Base-by-base conservation (phyloP, 345 rosid genomes). In the Cardamine resedifolia region DNA sequence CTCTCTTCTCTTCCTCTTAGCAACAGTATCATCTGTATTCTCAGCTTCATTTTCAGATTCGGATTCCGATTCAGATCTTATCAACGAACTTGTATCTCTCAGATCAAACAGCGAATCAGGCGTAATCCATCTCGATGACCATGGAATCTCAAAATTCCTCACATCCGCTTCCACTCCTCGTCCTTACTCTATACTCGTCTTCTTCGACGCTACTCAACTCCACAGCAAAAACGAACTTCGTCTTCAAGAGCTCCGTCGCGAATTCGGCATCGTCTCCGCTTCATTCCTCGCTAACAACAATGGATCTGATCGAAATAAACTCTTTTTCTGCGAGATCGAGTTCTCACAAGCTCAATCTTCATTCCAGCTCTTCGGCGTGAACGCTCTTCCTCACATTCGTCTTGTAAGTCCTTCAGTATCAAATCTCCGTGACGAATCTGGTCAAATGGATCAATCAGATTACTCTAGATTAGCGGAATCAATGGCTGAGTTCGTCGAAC, bases 371-470 rank as follows among this genome's bases (percentile, higher is more conserved):
- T 92, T 92, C 68, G 95, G 88, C 26, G 98, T 92, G 64, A 88
- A 90, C 75, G 81, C 98, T 27, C 81, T 90, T n/a, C 98, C 98
- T n/a, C 96, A 92, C 77, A 73, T 92, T 77, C 96, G 98, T 43
- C 87, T 92, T 9, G 88, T 88, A 2, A 77, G 79, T 15, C 92
- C 90, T 44, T 52, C 73, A 4, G 85, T 81, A 11, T 70, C 73
- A 26, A 78, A 81, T 30, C 85, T 84, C 10, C 83, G 83, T 41
- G 90, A 88, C 5, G 94, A 89, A 19, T 86, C 98, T 6, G 83
- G 83, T 2, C 76, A 71, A 64, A 92, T 92, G 96, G 89, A 84
- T 53, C 97, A 89, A 34, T 79, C 85, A 0, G 98, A 86, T 70
- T 78, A 76, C 81, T 77, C 98, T 3, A 67, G 94, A 3, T 72